Base-by-base conservation (phyloP, 2,329 filamentous ascomycete genomes). In the Shiraia bambusicola region DNA sequence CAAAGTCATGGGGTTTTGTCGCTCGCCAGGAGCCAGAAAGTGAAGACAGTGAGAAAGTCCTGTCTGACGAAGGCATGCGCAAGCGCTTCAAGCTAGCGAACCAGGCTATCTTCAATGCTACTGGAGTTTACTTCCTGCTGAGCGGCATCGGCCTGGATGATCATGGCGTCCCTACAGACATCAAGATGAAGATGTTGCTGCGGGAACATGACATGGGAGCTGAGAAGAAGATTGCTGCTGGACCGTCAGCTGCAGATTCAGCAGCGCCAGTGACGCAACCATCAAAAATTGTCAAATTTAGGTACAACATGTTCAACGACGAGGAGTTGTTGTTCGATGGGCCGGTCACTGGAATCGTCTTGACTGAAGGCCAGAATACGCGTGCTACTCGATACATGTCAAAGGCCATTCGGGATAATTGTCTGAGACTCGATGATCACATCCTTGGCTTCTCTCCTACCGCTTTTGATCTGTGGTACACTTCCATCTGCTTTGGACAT, bases 41-140 rank as follows among this genome's bases (percentile, higher is more conserved):
- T 22, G 19, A 10, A 15, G 11, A 9, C 12, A 6, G 14, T 5
- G 14, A 13, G 12, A 13, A 28, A 14, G 15, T 22, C 14, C 4
- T 9, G 3, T 39, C 19, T 1, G 14, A 35, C n/a, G 49, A 51
- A 19, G 39, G 34, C 4, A 37, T 34, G 10, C 40, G 52, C 13
- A 55, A 55, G 34, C 40, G 45, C 2, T 53, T 55, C 22, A 34
- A 12, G 24, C 28, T 29, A 9, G 42, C 47, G 1, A 53, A 53
- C 6, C 11, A 11, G 15, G 29, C 29, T 2, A 39, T 55, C 13
- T 51, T 42, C 16, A 9, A 45, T 17, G 37, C 43, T 4, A 51
- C 47, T 13, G 45, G 52, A 3, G 39, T 49, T 10, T 53, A 45
- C 33, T 55, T 47, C 28, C 28, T 34, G 15, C 11, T 33, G 14